Conservation (phyloP, 1,139 yeast species). For the Cylindricascospora bacillispora region DNA sequence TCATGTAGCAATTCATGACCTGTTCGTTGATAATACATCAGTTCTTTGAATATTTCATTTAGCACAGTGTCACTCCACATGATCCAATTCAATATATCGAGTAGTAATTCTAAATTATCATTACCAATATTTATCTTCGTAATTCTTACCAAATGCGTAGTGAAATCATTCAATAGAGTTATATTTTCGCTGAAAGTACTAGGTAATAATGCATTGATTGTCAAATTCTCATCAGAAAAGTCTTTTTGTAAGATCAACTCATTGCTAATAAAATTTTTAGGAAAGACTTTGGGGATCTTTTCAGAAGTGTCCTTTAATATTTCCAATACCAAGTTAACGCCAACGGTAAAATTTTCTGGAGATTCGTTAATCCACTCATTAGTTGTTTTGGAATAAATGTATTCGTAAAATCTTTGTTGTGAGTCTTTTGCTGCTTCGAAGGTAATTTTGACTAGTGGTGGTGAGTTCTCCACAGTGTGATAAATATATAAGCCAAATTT, state of each 20-base stretch:
- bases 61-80: slow-evolving; percentile 20
- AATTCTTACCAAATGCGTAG: slow-evolving; percentile 17
- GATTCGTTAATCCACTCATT: slow-evolving; percentile 22
- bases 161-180: slow-evolving; percentile 20
- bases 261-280: slow-evolving; percentile 15
- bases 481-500: slow-evolving; percentile 21
- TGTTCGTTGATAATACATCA: slow-evolving; percentile 5
- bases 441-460: slow-evolving; percentile 14
- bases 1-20: slow-evolving; percentile 1
- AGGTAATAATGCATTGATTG: slow-evolving; percentile 1
- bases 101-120: slow-evolving; percentile 18
- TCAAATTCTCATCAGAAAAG: slow-evolving; percentile 1
- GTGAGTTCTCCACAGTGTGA: slow-evolving; percentile 3
- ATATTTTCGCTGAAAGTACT: slow-evolving; percentile 8
- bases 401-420: slow-evolving; percentile 19
- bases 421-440: slow-evolving; percentile 15
- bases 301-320: slow-evolving; percentile 6
- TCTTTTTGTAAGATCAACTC: slow-evolving; percentile 11
- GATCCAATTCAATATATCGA: slow-evolving; percentile 21
- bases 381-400: slow-evolving; percentile 12
- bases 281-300: slow-evolving; percentile 12
- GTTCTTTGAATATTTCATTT: slow-evolving; percentile 7
- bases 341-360: slow-evolving; percentile 18
- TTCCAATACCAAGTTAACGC: slow-evolving; percentile 19
- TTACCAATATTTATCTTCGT: slow-evolving; percentile 20